Percentiles rank a stretch among this genome's conserved stretches.
These are phyloP conservation scores for Gyrodon lividus DNA, from an alignment of 768 basidiomycete species.

Conservation along the genomic window DNA sequence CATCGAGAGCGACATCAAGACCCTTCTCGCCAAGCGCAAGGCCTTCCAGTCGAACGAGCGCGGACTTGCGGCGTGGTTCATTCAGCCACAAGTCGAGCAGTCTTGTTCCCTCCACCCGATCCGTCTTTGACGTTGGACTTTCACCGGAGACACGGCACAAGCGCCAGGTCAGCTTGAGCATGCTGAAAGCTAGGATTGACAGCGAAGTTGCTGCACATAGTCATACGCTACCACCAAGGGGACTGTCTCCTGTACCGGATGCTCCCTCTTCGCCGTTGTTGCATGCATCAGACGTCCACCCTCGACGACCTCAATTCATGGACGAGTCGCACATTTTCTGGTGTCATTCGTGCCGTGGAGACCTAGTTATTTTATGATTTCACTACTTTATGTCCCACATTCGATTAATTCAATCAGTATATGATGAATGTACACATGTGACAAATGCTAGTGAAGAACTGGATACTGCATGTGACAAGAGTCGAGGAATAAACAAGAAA, in stretches of 20 bases:
- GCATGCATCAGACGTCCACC: conserved; percentile 13
- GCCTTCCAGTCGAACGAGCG: conserved; percentile 41
- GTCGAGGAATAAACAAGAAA: conserved; percentile 8
- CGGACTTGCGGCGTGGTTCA: conserved; percentile 39
- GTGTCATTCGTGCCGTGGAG: conserved; percentile 81
- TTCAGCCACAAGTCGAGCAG: conserved; percentile 30
- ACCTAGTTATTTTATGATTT: conserved; percentile 66
- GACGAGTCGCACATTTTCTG: conserved; percentile 90
- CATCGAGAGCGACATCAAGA: conserved; percentile 42
- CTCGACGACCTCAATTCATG: conserved; percentile 67
- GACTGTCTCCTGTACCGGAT: conserved; percentile 53
- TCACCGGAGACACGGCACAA: conserved; percentile 79
- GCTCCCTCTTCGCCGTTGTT: not conserved
- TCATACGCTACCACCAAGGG: conserved; percentile 52
- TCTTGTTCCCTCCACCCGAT: conserved; percentile 44
- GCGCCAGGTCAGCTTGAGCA: conserved; percentile 78
- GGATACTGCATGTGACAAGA: not conserved
- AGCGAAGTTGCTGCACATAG: conserved; percentile 58
- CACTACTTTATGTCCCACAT: conserved; percentile 1
- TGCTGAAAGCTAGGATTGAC: conserved; percentile 90
- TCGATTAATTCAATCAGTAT: conserved; percentile 20
- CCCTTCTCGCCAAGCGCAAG: conserved; percentile 50
- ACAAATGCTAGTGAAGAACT: conserved; percentile 5
- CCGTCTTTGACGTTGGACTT: conserved; percentile 66
- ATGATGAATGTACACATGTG: conserved; percentile 7